Evolutionary conservation across 176 grass and related monocot genomes (phyloP), one percentile per base, ranked within the genome.

Genomic region (Aegilops bicornis): DNA sequence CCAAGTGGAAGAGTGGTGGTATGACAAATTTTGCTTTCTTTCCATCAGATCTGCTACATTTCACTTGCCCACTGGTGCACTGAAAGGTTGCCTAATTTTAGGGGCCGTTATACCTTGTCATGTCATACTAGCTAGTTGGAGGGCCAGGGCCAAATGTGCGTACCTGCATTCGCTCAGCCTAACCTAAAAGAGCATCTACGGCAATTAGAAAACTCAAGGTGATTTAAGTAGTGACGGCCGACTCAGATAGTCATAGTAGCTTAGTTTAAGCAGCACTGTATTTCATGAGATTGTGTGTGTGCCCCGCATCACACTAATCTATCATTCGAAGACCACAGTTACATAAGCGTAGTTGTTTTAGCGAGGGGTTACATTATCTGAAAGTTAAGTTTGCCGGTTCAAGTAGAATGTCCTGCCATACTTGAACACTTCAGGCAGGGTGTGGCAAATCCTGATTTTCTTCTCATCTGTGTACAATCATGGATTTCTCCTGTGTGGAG

Each of bases 1-100:
- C 66, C 89, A 90, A 90, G 73, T 83, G 74, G 84, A 16, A 42
- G 30, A 56, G 64, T 90, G 71, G 79, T 74, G 20, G 3, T 22
- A 71, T 12, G 54, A 68, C 30, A 42, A 54, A 13, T 25, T 20
- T 81, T 45, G 25, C 54, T 70, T 60, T 73, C n/a, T 63, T 76
- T 75, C 72, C 76, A 73, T 48, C 65, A 83, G 17, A 69, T 79
- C 56, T 22, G 24, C 12, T 42, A 64, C 33, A 2, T 5, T 62
- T 61, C 64, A 43, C 75, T 84, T 87, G 89, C 45, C 85, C 80
- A 61, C 66, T 62, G 85, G 76, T 27, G 25, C 20, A 15, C 47
- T 52, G 45, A 87, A 87, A 78, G 81, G 89, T 74, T 83, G 56
- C 30, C 16, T 19, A 36, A 42, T 36, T 82, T 76, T 63, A 86